Percentiles rank a stretch among this genome's conserved stretches.
phyloP scores from a whole-genome alignment of 164 flowering plant genomes.

The Nymphaea colorata region DNA sequence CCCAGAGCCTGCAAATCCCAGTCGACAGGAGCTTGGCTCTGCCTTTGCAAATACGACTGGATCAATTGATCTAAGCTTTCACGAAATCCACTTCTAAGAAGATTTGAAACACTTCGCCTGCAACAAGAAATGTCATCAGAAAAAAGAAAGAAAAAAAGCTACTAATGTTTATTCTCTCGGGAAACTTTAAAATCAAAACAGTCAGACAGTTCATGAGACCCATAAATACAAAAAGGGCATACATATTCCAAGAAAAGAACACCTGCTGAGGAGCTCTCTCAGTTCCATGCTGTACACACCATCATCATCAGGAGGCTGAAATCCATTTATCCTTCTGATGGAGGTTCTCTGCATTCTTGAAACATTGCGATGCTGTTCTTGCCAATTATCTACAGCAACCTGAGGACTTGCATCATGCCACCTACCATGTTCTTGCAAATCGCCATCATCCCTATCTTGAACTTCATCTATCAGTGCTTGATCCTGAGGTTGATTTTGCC shows the following conservation, averaged over 20 bases:
- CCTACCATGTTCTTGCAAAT: slow-evolving; percentile 29
- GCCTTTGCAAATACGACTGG: slow-evolving; percentile 84
- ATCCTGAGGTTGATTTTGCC: slow-evolving; percentile 30
- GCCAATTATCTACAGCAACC: slow-evolving; percentile 46
- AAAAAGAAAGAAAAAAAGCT: background rate
- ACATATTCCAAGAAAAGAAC: background rate
- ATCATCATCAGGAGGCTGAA: slow-evolving; percentile 94
- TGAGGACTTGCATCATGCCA: slow-evolving; percentile 54
- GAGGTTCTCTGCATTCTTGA: slow-evolving; percentile 48
- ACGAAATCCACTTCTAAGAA: slow-evolving; percentile 83
- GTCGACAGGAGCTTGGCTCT: slow-evolving; percentile 39
- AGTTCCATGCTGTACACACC: slow-evolving; percentile 98
- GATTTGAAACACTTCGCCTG: slow-evolving; percentile 92
- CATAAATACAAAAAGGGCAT: background rate
- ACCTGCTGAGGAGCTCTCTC: slow-evolving; percentile 98
- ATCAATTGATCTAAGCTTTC: slow-evolving; percentile 72
- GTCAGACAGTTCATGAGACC: background rate
- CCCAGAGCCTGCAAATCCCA: slow-evolving; percentile 54
- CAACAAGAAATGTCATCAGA: slow-evolving; percentile 11
- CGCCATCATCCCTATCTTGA: slow-evolving; percentile 23
- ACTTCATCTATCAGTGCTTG: slow-evolving; percentile 22
- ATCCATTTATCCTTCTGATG: slow-evolving; percentile 51
- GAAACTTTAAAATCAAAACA: background rate
- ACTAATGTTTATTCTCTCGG: too few relatives aligned
- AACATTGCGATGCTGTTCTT: slow-evolving; percentile 55